phyloP scores from a whole-genome alignment of 805 yeast species.

The Candida suzukii region DNA sequence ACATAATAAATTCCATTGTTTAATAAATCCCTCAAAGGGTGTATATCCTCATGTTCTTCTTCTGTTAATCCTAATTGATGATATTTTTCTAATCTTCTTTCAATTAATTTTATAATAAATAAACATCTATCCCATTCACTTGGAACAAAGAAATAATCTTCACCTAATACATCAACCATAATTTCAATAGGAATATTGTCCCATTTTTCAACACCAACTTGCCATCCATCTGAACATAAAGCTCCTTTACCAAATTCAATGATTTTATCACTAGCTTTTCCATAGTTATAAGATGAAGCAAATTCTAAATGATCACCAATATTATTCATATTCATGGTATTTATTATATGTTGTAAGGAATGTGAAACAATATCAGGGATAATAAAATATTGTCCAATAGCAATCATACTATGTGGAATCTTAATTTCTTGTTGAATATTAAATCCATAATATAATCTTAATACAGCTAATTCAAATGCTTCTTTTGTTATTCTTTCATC shows the following conservation, averaged over 20 bases:
- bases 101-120: constrained; percentile 36
- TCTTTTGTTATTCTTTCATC: constrained; percentile 34
- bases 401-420: constrained; percentile 36
- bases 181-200: constrained; percentile 36
- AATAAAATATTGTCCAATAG: constrained; percentile 43
- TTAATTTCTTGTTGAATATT: constrained; percentile 25
- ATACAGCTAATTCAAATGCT: constrained; percentile 42
- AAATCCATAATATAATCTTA: constrained; percentile 38
- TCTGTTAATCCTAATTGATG: no score
- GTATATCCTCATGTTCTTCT: constrained; percentile 5
- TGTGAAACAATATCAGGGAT: constrained; percentile 36
- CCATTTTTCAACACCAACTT: constrained; percentile 38
- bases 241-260: constrained; percentile 40
- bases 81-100: constrained; percentile 23
- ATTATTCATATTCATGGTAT: constrained; percentile 27
- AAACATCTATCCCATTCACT: constrained; percentile 50
- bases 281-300: constrained; percentile 37
- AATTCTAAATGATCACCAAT: constrained; percentile 31
- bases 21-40: constrained; percentile 25
- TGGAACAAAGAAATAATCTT: constrained; percentile 46
- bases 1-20: constrained; percentile 38
- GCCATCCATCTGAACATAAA: constrained; percentile 44
- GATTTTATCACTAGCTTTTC: constrained; percentile 37
- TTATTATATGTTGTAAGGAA: constrained; percentile 33
- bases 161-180: constrained; percentile 36